Percentiles rank a stretch among this genome's conserved stretches.
Evolutionary conservation across 805 yeast genomes (phyloP).

Genomic region (Scheffersomyces coipomensis): DNA sequence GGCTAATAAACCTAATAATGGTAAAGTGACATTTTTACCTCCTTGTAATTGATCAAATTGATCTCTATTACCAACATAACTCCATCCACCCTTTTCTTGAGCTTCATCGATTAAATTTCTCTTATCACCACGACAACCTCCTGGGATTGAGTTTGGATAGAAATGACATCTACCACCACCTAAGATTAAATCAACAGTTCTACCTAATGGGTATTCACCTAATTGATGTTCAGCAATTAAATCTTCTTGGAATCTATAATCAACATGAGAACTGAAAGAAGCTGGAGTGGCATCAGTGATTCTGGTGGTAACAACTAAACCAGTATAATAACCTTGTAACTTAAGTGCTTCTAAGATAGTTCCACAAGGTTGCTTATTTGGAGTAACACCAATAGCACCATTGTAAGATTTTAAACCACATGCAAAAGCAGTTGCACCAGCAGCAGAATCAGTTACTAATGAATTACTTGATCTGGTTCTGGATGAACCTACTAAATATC

Average conservation of each 20-base stretch:
- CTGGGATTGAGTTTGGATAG: constrained; percentile 48
- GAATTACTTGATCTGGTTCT: constrained; percentile 79
- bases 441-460: constrained; percentile 90
- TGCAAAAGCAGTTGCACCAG: constrained; percentile 94
- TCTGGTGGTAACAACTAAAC: constrained; percentile 88
- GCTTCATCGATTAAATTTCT: constrained; percentile 70
- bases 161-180: constrained; percentile 93
- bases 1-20: constrained; percentile 75
- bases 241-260: constrained; percentile 74
- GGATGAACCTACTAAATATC: constrained; percentile 74
- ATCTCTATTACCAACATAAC: constrained; percentile 56
- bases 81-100: constrained; percentile 53
- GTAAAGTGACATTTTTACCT: constrained; percentile 69
- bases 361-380: constrained; percentile 73
- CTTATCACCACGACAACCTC: constrained; percentile 71
- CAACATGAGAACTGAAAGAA: constrained; percentile 78
- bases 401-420: constrained; percentile 83
- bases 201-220: constrained; percentile 78
- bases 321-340: constrained; percentile 76
- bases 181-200: constrained; percentile 76
- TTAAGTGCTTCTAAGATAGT: constrained; percentile 87
- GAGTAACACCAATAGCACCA: constrained; percentile 87
- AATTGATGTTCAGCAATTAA: constrained; percentile 84
- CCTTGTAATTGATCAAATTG: constrained; percentile 53
- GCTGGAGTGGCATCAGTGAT: constrained; percentile 97